Evolutionary conservation across 164 flowering plant species (phyloP).

Genomic region (Aristolochia californica): DNA sequence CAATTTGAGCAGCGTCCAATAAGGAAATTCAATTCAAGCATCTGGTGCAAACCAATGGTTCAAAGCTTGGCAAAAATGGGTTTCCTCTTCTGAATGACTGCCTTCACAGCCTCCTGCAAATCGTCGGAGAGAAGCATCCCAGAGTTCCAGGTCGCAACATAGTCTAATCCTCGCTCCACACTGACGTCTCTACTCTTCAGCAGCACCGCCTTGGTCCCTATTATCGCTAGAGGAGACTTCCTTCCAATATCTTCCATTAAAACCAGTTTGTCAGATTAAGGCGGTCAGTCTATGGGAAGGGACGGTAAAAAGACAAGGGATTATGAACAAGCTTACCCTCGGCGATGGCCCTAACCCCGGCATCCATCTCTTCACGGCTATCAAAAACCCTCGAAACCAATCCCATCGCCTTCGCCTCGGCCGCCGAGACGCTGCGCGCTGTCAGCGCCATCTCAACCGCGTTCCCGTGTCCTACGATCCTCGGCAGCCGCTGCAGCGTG

Average conservation of each 20-base stretch:
- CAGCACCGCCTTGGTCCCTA: constrained; percentile 70
- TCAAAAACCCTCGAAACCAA: constrained; percentile 59
- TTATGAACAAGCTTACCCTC: constrained; percentile 31
- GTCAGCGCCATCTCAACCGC: constrained; percentile 80
- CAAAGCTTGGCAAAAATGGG: constrained; percentile 66
- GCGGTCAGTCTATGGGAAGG: too few species aligned
- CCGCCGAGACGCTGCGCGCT: constrained; percentile 47
- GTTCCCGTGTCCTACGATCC: constrained; percentile 66
- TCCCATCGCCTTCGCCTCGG: constrained; percentile 69
- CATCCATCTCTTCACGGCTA: constrained; percentile 40
- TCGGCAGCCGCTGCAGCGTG: constrained; percentile 82
- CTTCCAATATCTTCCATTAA: constrained; percentile 48
- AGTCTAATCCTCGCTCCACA: constrained; percentile 75
- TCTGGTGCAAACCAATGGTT: constrained; percentile 55
- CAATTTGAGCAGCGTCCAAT: too few species aligned
- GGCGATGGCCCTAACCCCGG: constrained; percentile 40
- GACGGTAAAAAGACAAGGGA: too few species aligned
- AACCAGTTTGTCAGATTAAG: too few species aligned
- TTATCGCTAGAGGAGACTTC: constrained; percentile 77
- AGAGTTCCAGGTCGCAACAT: constrained; percentile 90
- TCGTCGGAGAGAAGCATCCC: constrained; percentile 59
- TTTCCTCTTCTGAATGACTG: constrained; percentile 44
- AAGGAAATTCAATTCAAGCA: constrained; percentile 32
- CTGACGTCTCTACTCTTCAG: constrained; percentile 45
- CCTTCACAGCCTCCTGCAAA: constrained; percentile 49